phyloP scores from a whole-genome alignment of 2,329 filamentous ascomycete genomes.

The Conoideocrella luteorostrata region DNA sequence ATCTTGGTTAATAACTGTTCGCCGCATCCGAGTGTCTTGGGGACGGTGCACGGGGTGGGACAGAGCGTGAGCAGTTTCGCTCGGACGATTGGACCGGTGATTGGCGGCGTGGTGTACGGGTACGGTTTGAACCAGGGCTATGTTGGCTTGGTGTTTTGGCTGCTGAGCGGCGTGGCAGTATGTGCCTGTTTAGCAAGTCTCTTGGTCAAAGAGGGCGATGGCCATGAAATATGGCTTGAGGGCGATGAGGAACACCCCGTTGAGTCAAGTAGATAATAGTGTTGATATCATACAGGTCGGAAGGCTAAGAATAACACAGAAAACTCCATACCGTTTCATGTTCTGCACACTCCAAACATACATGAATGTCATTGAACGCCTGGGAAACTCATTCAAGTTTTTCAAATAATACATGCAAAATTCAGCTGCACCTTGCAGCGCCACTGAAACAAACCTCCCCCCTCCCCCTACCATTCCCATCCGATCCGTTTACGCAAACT shows the following conservation, averaged over 20 bases:
- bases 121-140: conserved; percentile 49
- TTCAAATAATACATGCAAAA: too few species aligned
- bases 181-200: conserved; percentile 44
- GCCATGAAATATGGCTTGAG: conserved; percentile 59
- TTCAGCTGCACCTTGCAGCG: not conserved
- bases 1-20: conserved; percentile 44
- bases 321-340: conserved; percentile 1
- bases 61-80: conserved; percentile 54
- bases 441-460: not conserved
- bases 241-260: conserved; percentile 41
- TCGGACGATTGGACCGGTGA: conserved; percentile 52
- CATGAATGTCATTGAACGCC: too few species aligned
- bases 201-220: conserved; percentile 54
- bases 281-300: not conserved
- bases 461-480: not conserved
- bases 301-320: not conserved
- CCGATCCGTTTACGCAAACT: conserved; percentile 22
- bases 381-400: too few species aligned
- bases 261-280: conserved; percentile 1
- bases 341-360: too few species aligned
- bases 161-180: conserved; percentile 42
- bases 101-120: conserved; percentile 57
- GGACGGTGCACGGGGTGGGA: conserved; percentile 43
- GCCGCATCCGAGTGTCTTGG: conserved; percentile 40
- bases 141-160: conserved; percentile 42